Conservation (phyloP, 2,329 filamentous ascomycete species). For the Fusarium sp. region DNA sequence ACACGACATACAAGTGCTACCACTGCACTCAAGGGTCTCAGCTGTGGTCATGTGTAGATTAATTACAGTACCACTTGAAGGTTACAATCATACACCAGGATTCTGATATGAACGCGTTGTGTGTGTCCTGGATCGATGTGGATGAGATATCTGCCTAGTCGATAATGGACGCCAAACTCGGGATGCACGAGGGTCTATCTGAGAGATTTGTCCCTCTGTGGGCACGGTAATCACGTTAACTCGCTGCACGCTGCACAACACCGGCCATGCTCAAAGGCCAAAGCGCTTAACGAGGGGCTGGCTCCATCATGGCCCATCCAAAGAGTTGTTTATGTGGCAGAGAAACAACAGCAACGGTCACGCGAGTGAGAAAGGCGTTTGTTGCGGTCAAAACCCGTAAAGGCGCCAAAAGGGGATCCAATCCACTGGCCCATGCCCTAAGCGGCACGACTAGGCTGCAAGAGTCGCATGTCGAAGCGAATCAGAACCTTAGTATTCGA, state of each 20-base stretch:
- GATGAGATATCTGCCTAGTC: background rate
- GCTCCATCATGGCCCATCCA: constrained; percentile 17
- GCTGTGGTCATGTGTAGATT: background rate
- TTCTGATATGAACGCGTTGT: background rate
- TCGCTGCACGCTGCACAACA: constrained; percentile 31
- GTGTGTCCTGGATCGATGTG: background rate
- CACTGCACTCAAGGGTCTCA: background rate
- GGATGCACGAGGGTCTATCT: background rate
- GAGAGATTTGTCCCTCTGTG: constrained; percentile 1
- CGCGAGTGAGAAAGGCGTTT: constrained; percentile 27
- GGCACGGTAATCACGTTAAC: constrained; percentile 2
- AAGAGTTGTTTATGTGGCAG: constrained; percentile 1
- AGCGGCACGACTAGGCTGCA: constrained; percentile 5
- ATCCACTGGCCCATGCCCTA: constrained; percentile 16
- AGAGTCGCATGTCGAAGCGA: constrained; percentile 9
- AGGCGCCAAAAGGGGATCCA: constrained; percentile 18
- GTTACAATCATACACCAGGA: background rate
- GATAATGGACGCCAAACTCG: background rate
- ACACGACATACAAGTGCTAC: background rate
- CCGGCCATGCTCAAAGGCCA: constrained; percentile 16
- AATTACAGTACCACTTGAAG: too few species aligned
- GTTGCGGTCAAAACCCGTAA: constrained; percentile 29
- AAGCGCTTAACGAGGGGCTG: constrained; percentile 20
- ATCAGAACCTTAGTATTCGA: background rate
- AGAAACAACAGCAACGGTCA: constrained; percentile 16